Evolutionary conservation across 768 basidiomycete genomes (phyloP).

Genomic region (Suillus ampliporus): DNA sequence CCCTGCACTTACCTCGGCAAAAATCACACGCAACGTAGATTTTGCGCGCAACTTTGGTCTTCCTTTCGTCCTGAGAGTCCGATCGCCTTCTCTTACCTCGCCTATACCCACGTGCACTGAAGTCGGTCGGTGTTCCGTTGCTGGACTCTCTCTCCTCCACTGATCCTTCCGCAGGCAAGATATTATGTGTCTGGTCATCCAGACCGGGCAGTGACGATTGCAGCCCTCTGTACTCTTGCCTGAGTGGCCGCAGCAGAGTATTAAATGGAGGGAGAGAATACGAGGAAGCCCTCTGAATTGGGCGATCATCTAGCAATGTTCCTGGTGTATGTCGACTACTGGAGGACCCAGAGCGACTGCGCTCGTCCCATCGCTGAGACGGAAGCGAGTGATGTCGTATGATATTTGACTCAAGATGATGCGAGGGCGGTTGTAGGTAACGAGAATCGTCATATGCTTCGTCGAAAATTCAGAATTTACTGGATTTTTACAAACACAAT

Average conservation of each 20-base stretch:
- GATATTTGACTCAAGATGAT: constrained; percentile 25
- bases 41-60: constrained; percentile 27
- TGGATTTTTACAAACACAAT: neutral
- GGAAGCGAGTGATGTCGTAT: constrained; percentile 33
- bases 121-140: constrained; percentile 5
- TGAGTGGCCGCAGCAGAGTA: constrained; percentile 29
- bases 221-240: constrained; percentile 23
- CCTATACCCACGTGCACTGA: neutral
- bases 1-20: constrained; percentile 63
- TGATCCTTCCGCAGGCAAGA: neutral
- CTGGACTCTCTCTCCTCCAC: constrained; percentile 7
- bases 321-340: constrained; percentile 20
- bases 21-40: constrained; percentile 72
- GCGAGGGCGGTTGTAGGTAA: constrained; percentile 22
- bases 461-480: constrained; percentile 3
- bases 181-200: constrained; percentile 24
- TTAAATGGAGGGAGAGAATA: constrained; percentile 32
- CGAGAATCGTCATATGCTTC: constrained; percentile 19
- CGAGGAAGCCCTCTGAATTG: constrained; percentile 27
- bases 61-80: constrained; percentile 27
- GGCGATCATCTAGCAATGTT: constrained; percentile 19
- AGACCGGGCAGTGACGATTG: constrained; percentile 35
- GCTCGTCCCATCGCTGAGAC: constrained; percentile 29
- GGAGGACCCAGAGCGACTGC: constrained; percentile 30
- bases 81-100: constrained; percentile 15